These are phyloP conservation scores for Musa troglodytarum DNA, from an alignment of 176 grass and related monocot genomes.

Conservation along the genomic window DNA sequence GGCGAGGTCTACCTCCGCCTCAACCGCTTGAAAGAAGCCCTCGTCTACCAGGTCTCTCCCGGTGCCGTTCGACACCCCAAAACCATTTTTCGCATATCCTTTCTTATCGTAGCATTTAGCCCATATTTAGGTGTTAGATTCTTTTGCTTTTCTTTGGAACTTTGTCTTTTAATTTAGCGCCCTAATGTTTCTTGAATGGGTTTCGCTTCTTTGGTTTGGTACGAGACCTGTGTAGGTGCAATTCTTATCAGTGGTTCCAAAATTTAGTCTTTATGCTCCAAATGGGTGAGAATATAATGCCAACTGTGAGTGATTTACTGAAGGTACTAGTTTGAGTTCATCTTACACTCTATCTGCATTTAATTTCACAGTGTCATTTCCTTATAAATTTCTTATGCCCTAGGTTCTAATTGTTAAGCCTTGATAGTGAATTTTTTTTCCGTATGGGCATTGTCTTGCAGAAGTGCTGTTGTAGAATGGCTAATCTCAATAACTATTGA, in stretches of 20 bases:
- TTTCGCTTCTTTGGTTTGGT: too few relatives aligned
- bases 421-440: too few relatives aligned
- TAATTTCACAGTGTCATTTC: background rate
- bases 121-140: background rate
- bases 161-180: background rate
- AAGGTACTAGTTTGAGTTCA: background rate
- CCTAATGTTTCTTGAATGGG: too few relatives aligned
- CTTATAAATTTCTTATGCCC: too few relatives aligned
- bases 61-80: too few relatives aligned
- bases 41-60: constrained; percentile 52
- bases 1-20: constrained; percentile 85
- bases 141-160: background rate
- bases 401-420: too few relatives aligned
- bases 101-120: background rate
- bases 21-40: constrained; percentile 47
- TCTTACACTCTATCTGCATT: background rate
- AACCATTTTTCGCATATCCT: background rate
- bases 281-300: background rate
- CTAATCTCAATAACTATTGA: too few relatives aligned
- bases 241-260: background rate
- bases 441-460: too few relatives aligned
- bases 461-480: too few relatives aligned
- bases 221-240: too few relatives aligned
- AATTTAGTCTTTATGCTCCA: background rate
- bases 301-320: background rate